Base-by-base conservation (phyloP, 768 basidiomycete genomes). In the Russula emetica region DNA sequence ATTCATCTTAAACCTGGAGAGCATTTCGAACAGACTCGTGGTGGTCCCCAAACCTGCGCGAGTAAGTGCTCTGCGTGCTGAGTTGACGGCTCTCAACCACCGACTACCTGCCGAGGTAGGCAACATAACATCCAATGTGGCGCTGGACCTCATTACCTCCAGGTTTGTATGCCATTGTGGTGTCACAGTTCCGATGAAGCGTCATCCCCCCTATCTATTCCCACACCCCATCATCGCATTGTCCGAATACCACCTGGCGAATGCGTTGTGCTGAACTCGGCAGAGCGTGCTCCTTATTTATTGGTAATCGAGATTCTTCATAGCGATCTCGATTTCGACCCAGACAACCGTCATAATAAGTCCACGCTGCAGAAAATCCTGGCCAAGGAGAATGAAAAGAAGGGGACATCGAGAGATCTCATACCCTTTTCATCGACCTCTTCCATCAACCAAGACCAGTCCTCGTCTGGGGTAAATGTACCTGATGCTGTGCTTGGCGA, bases 241-340 rank as follows among this genome's bases (percentile, higher is more conserved):
- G 94, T 98, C 56, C 87, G 97, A 67, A 96, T 99, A 71, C 95
- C 96, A 13, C 96, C 97, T 3, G 93, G 95, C 16, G 97, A 99
- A 78, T 90, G 92, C 61, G 97, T 98, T 51, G 97, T 98, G 11
- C 82, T 99, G 30, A 99, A 99, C 73, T 98, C 96, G 22, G 97
- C 97, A 3, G 95, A 99, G 75, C 84, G 91, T 40, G 94, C 94
- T 0, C 97, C 97, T 5, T 99, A 92, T 72, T 80, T 99, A 22
- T 82, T 99, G 26, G 81, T 95, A 65, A 84, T 98, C 62, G 97
- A 99, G 75, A 88, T 98, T 51, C 79, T 98, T 34, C 83, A 85
- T 65, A 87, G 85, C 36, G 96, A 98, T 69, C 82, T 99, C 38
- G 91, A 96, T 73, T 98, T 99, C 72, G 91, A 97, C 70, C 92